Evolutionary conservation across 331 rosid genomes (phyloP).

Genomic region (Phaseolus coccineus): DNA sequence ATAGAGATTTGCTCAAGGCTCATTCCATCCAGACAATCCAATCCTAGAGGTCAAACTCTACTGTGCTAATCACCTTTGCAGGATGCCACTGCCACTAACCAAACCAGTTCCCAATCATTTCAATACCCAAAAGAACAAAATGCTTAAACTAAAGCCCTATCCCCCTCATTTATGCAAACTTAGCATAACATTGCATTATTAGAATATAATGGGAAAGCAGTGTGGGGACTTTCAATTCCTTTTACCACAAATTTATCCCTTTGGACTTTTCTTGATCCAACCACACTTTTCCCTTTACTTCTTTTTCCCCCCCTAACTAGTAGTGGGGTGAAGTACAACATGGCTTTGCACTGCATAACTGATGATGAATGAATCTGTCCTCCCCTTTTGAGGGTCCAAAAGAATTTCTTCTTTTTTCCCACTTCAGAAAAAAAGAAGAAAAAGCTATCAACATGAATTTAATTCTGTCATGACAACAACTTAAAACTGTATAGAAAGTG

Average conservation of each 20-base stretch:
- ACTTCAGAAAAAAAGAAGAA: background rate
- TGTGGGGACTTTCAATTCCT: slow-evolving; percentile 63
- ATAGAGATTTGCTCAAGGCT: slow-evolving; percentile 48
- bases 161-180: slow-evolving; percentile 52
- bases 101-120: slow-evolving; percentile 24
- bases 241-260: slow-evolving; percentile 49
- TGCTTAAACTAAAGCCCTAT: slow-evolving; percentile 42
- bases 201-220: slow-evolving; percentile 51
- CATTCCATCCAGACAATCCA: slow-evolving; percentile 42
- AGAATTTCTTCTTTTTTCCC: slow-evolving; percentile 26
- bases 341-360: slow-evolving; percentile 37
- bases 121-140: slow-evolving; percentile 50
- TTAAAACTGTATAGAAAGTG: background rate
- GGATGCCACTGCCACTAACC: slow-evolving; percentile 51
- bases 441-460: slow-evolving; percentile 9
- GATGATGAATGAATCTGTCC: slow-evolving; percentile 27
- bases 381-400: slow-evolving; percentile 45
- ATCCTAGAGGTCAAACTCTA: slow-evolving; percentile 48
- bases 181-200: slow-evolving; percentile 51
- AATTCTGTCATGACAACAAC: slow-evolving; percentile 13
- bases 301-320: slow-evolving; percentile 24
- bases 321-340: slow-evolving; percentile 46
- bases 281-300: background rate
- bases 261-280: slow-evolving; percentile 39
- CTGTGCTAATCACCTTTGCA: slow-evolving; percentile 52